Conservation (phyloP, 2,329 filamentous ascomycete genomes). For the Fusarium illudens region DNA sequence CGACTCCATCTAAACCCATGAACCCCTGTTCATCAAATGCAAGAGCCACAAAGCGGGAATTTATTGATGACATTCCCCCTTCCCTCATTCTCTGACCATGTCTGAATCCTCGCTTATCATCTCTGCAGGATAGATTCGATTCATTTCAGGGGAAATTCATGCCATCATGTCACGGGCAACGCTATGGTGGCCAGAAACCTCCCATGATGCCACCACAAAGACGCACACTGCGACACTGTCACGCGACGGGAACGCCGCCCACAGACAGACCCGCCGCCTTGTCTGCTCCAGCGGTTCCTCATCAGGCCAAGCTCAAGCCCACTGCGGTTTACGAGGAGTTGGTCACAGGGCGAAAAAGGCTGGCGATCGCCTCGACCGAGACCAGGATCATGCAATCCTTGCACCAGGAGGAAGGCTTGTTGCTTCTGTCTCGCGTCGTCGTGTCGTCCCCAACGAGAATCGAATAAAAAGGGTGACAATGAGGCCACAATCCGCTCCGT, state of each 20-base stretch:
- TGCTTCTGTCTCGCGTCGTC: not conserved
- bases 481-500: constrained; percentile 16
- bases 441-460: not conserved
- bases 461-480: not conserved
- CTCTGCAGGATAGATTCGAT: constrained; percentile 1
- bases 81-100: constrained; percentile 2
- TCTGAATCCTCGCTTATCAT: constrained; percentile 1
- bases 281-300: constrained; percentile 27
- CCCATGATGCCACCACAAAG: not conserved
- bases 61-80: constrained; percentile 5
- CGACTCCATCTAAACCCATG: constrained; percentile 23
- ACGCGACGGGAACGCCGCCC: constrained; percentile 14
- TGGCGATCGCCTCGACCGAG: constrained; percentile 23
- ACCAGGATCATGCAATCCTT: constrained; percentile 34
- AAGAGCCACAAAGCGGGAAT: constrained; percentile 6
- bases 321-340: constrained; percentile 19
- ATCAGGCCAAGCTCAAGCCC: constrained; percentile 29
- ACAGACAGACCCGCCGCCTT: constrained; percentile 19
- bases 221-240: constrained; percentile 12
- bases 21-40: constrained; percentile 28
- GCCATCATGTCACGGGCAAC: not conserved
- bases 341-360: constrained; percentile 32
- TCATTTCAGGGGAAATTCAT: constrained; percentile 13
- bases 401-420: not conserved
- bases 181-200: not conserved